phyloP scores from a whole-genome alignment of 768 basidiomycete species.

The Asterophora parasitica region DNA sequence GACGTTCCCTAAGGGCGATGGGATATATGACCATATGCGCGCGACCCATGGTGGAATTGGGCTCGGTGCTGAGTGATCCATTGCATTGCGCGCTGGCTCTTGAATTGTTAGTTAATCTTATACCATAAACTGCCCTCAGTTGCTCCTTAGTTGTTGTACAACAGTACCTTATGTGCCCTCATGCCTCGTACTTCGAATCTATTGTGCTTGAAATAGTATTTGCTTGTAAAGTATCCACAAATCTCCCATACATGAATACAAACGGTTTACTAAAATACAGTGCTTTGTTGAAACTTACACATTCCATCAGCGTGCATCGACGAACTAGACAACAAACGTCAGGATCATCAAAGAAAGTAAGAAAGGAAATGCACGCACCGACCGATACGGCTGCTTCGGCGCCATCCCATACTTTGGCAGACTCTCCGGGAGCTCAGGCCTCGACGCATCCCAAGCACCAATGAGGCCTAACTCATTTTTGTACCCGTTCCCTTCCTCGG shows the following conservation, averaged over 20 bases:
- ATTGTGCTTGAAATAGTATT: no score
- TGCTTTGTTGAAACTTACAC: no score
- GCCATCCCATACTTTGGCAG: conserved; percentile 52
- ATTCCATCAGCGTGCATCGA: conserved; percentile 27
- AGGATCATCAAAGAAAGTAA: background rate
- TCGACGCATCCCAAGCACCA: conserved; percentile 33
- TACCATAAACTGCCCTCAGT: background rate
- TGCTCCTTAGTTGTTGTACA: background rate
- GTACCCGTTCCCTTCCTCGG: conserved; percentile 50
- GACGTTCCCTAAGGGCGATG: conserved; percentile 63
- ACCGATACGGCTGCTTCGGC: conserved; percentile 53
- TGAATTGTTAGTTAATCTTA: background rate
- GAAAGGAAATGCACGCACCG: conserved; percentile 29
- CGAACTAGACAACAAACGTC: conserved; percentile 27
- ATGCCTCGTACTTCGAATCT: background rate
- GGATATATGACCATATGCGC: conserved; percentile 80
- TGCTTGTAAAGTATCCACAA: no score
- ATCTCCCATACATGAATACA: no score
- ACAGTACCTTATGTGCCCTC: background rate
- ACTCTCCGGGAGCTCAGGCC: conserved; percentile 59
- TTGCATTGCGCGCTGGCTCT: no score
- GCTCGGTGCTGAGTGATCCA: conserved; percentile 11
- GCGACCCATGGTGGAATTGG: conserved; percentile 62
- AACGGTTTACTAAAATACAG: no score
- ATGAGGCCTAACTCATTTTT: conserved; percentile 46